phyloP scores from a whole-genome alignment of 108 stramenopile genomes.

The Discostella pseudostelligera region DNA sequence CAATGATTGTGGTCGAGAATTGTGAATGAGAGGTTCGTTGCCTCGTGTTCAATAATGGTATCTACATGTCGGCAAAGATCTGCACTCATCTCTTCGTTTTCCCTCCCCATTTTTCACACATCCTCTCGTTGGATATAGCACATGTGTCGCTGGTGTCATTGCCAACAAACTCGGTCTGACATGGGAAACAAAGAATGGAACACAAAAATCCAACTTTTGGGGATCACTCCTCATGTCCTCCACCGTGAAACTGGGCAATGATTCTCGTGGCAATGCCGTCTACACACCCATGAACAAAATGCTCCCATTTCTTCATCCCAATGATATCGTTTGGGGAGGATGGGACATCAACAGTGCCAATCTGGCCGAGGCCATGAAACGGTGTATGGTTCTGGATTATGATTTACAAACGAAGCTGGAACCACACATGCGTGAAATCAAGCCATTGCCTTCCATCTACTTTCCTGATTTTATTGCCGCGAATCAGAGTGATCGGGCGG shows the following conservation, averaged over 20 bases:
- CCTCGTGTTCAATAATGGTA: too few relatives aligned
- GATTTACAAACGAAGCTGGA: slow-evolving; percentile 92
- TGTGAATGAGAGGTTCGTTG: too few relatives aligned
- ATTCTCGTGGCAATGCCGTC: slow-evolving; percentile 78
- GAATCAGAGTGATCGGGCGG: slow-evolving; percentile 95
- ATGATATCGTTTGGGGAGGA: slow-evolving; percentile 96
- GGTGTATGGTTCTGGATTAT: slow-evolving; percentile 87
- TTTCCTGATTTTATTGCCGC: slow-evolving; percentile 97
- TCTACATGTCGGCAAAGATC: too few relatives aligned
- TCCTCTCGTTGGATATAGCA: too few relatives aligned
- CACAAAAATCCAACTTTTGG: slow-evolving; percentile 89
- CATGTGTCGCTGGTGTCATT: slow-evolving; percentile 88
- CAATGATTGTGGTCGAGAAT: too few relatives aligned
- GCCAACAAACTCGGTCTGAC: slow-evolving; percentile 90
- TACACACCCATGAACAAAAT: slow-evolving; percentile 89
- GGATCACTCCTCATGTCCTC: slow-evolving; percentile 93
- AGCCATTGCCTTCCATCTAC: slow-evolving; percentile 90
- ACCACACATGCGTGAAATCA: slow-evolving; percentile 88
- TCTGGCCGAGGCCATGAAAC: slow-evolving; percentile 92
- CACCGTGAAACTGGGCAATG: slow-evolving; percentile 90
- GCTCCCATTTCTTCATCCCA: slow-evolving; percentile 93
- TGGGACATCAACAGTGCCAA: slow-evolving; percentile 95
- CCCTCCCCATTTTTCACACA: too few relatives aligned
- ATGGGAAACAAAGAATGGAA: slow-evolving; percentile 94
- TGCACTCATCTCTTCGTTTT: too few relatives aligned